A percentile compares a stretch with the other conserved stretches of the same genome.
Conservation (phyloP, 345 rosid genomes). For the Streptanthus diversifolius region DNA sequence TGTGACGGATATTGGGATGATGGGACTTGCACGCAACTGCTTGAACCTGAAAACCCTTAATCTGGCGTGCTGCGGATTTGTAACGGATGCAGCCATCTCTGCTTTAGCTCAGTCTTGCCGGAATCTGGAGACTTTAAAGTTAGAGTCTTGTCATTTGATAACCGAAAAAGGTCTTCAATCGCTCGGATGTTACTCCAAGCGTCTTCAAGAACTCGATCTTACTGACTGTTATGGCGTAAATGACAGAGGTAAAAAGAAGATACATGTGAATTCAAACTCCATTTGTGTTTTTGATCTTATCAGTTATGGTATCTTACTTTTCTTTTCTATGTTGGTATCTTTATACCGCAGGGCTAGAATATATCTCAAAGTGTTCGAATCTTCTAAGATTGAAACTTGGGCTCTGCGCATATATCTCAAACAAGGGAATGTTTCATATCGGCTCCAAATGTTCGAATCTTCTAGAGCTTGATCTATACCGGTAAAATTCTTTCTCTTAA, state of each 20-base stretch:
- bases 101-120: slow-evolving; percentile 66
- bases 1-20: slow-evolving; percentile 56
- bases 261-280: neutral
- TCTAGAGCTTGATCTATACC: slow-evolving; percentile 75
- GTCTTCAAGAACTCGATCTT: slow-evolving; percentile 80
- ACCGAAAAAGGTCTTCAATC: slow-evolving; percentile 71
- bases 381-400: slow-evolving; percentile 69
- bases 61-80: slow-evolving; percentile 67
- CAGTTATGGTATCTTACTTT: neutral
- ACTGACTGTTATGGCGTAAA: slow-evolving; percentile 73
- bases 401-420: slow-evolving; percentile 62
- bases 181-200: slow-evolving; percentile 55
- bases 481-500: slow-evolving; percentile 39
- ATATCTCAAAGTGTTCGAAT: slow-evolving; percentile 62
- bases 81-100: slow-evolving; percentile 70
- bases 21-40: slow-evolving; percentile 57
- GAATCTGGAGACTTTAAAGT: slow-evolving; percentile 58
- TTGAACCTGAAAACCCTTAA: slow-evolving; percentile 51
- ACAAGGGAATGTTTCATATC: slow-evolving; percentile 63
- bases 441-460: slow-evolving; percentile 63
- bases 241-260: slow-evolving; percentile 51
- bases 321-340: neutral
- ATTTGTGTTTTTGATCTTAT: neutral
- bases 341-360: slow-evolving; percentile 61
- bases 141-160: slow-evolving; percentile 82